Evolutionary conservation across 1,284 basidiomycete species (phyloP), one percentile per base, ranked within the genome.

Genomic region (Macrocybe sp.): DNA sequence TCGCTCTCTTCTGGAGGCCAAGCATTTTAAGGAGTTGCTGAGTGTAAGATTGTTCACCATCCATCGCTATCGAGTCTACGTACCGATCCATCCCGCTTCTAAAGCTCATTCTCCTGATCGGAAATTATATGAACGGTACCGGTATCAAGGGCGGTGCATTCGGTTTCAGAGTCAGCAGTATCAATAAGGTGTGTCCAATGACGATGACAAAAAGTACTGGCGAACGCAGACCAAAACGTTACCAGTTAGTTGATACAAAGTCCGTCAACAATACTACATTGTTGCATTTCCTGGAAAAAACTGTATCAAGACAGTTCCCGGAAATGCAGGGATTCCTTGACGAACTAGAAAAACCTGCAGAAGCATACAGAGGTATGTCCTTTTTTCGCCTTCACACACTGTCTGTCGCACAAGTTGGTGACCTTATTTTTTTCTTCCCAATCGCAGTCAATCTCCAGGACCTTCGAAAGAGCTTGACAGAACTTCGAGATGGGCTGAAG

Each of bases 111-210:
- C 80, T 99, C 8, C 79, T 97, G 57, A 84, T 99, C 61, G 96
- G 96, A 52, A 99, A 99, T 66, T 99, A 93, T 65, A 93, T 99
- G 83, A 99, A 99, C 64, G 93, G 94, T 22, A 91, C 92, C 37
- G 94, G 95, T 53, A 82, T 94, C 59, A 97, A 97, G 64, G 96
- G 96, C 52, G 96, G 95, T 29, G 97, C 97, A 0, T 97, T 93
- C 60, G 96, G 96, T 48, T 99, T 99, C 81, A 86, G 91, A 61
- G 86, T 98, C 51, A 93, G 91, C 67, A 97, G 93, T 66, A 97
- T 99, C 70, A 99, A 99, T 73, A 95, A 94, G 77, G 90, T 86
- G 56, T 48, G 60, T 32, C 16, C 10, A 36, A 22, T 22, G 28
- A 9, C 33, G 2, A 34, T 28, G 22, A 22, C 31, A 9, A 9